Evolutionary conservation across 2,329 filamentous ascomycete species (phyloP), one percentile per base, ranked within the genome.

Genomic region (Ophiocordyceps robertsii): DNA sequence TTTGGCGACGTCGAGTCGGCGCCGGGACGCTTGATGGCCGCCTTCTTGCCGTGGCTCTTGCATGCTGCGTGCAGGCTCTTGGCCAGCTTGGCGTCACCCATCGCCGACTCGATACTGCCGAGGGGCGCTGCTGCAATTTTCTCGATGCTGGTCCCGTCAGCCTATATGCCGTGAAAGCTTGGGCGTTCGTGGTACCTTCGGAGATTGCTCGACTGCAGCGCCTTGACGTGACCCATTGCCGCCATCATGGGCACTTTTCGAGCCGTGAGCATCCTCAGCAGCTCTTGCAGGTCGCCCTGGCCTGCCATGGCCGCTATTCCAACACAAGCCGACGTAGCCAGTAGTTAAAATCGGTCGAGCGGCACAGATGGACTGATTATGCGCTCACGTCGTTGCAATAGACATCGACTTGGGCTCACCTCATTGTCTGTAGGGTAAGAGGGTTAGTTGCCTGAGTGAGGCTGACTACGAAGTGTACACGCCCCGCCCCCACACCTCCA

Each of bases 241-340:
- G 69, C 68, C 57, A 79, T 65, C 61, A 80, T 75, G 4, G 75
- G 63, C 41, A 76, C 60, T 52, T 75, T 79, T 42, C 74, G 72
- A 38, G 69, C 66, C 4, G 73, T 80, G 49, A 80, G 61, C 43
- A 80, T 65, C 38, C 75, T 73, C 42, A 80, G 63, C 14, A 80
- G 67, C 52, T 77, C 75, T 50, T 80, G 74, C 19, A 80, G 58
- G 49, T 80, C 75, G 46, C 73, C 67, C 47, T 77, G 72, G 2
- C 69, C 64, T 8, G 72, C 66, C 73, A 77, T 77, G 30, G n/a
- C 38, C 32, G 32, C 16, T 12, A 12, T n/a, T 11, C 6, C 11
- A 11, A 13, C n/a, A 32, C 6, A 2, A n/a, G 12, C 11, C 6
- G 31, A 4, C 2, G n/a, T 10, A 32, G 11, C 31, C 12, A 32